Base-by-base conservation (phyloP, 2,329 filamentous ascomycete genomes). In the Xylariaceae sp. region DNA sequence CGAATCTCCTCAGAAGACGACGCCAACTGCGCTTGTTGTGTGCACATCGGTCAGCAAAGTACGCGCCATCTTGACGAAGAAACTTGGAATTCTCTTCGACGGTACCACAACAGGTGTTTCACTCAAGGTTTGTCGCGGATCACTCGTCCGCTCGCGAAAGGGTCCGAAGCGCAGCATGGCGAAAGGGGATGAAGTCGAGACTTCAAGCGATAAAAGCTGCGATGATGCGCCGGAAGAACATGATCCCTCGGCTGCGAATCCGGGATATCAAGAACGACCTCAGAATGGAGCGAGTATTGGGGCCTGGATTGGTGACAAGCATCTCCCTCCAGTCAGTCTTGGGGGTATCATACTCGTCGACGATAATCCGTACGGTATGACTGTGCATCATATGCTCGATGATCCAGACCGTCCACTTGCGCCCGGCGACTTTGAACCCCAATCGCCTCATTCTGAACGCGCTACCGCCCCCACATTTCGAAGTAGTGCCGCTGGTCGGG, bases 331-430 rank as follows among this genome's bases (percentile, higher is more conserved):
- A 2, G 93, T 96, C 3, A 95, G 90, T 31, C 91, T 96, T 60
- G 93, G 93, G 12, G 93, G 93, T 9, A 79, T 96, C 4, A 84
- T 97, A 39, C 74, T 94, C 31, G 84, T 97, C 1, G 91, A 97
- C 65, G 84, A 88, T 50, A 85, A 88, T 67, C 83, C 89, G 0
- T 94, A 91, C 63, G 93, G 93, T 12, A 94, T 97, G 89, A 97
- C 90, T 18, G 93, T 97, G 0, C 93, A 97, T 65, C 93, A 97
- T 69, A 93, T 97, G 84, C 82, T 97, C 2, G 93, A 97, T 75
- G 81, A 85, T 51, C 82, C 81, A 1, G 80, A 81, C 3, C 69
- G 71, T 18, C 63, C 62, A 6, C 57, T 42, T 18, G 42, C 43
- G 9, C 18, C 40, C 7, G 6, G 44, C 34, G 53, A 54, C 28